A percentile compares a stretch with the other conserved stretches of the same genome.
Conservation (phyloP, 768 basidiomycete species). For the Hygrophoropsis aurantiaca region DNA sequence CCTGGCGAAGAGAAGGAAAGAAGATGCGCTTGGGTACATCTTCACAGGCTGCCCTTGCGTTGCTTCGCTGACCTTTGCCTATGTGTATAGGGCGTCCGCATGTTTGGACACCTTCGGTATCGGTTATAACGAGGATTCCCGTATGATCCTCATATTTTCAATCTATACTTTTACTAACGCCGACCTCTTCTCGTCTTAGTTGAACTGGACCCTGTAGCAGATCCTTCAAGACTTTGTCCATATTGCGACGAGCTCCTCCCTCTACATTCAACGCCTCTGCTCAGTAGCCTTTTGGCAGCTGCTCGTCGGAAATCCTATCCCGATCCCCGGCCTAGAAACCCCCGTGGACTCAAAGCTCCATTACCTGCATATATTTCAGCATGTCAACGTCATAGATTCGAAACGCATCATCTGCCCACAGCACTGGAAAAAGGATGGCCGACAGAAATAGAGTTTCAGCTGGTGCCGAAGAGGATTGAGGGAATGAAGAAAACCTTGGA, state of each 20-base stretch:
- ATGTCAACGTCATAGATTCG: constrained; percentile 80
- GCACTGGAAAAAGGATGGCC: constrained; percentile 78
- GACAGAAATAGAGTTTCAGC: constrained; percentile 62
- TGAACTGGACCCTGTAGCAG: constrained; percentile 47
- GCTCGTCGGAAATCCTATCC: constrained; percentile 53
- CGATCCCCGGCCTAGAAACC: constrained; percentile 69
- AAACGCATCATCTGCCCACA: constrained; percentile 68
- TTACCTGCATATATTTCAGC: constrained; percentile 58
- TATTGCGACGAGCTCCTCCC: constrained; percentile 79
- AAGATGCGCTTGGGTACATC: constrained; percentile 14
- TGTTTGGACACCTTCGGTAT: constrained; percentile 7
- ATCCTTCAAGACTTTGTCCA: constrained; percentile 73
- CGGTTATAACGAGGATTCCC: constrained; percentile 38
- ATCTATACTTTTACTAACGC: constrained; percentile 2
- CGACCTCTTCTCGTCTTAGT: constrained; percentile 36
- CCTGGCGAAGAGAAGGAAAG: constrained; percentile 34
- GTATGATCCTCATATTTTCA: constrained; percentile 27
- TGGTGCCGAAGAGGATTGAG: constrained; percentile 52
- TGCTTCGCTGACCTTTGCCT: constrained; percentile 9
- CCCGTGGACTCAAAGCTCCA: constrained; percentile 56
- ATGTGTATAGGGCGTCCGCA: constrained; percentile 9
- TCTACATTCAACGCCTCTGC: constrained; percentile 53
- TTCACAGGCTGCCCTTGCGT: not conserved
- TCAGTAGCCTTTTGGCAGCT: constrained; percentile 51
- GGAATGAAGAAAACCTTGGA: constrained; percentile 47